Conservation (phyloP, 257 asterid genomes). For the Phtheirospermum japonicum region DNA sequence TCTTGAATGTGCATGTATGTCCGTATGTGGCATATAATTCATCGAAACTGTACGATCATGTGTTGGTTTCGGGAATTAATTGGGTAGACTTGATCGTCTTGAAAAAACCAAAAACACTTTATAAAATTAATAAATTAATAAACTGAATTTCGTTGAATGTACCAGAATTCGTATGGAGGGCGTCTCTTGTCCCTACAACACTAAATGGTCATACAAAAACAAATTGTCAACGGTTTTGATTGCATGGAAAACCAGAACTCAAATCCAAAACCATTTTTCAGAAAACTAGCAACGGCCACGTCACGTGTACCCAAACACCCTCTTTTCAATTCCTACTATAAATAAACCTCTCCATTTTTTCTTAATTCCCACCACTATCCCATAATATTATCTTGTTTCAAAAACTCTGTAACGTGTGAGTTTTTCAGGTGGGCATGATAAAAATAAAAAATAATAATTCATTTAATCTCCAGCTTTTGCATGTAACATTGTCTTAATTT, state of each 20-base stretch:
- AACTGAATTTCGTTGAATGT: background rate
- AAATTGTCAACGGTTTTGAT: conserved; percentile 55
- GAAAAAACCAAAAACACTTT: background rate
- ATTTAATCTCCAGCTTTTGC: background rate
- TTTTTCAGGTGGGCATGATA: background rate
- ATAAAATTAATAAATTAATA: background rate
- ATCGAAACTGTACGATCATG: no score
- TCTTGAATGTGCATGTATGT: no score
- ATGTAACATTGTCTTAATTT: background rate
- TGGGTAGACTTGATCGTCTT: no score
- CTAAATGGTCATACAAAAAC: conserved; percentile 16
- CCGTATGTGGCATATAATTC: no score
- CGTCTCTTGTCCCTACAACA: conserved; percentile 24
- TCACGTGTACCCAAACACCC: background rate
- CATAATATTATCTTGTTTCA: no score
- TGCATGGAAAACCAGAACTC: conserved; percentile 33
- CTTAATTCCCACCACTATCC: conserved; percentile 5
- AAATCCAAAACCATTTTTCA: conserved; percentile 28
- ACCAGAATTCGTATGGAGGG: conserved; percentile 17
- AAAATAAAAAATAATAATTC: background rate
- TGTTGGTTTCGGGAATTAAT: no score
- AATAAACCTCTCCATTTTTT: conserved; percentile 23
- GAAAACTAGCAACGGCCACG: conserved; percentile 33
- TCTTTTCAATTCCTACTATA: conserved; percentile 33
- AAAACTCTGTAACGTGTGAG: background rate